phyloP scores from a whole-genome alignment of 1,284 basidiomycete species.

The Ustilago cynodontis region DNA sequence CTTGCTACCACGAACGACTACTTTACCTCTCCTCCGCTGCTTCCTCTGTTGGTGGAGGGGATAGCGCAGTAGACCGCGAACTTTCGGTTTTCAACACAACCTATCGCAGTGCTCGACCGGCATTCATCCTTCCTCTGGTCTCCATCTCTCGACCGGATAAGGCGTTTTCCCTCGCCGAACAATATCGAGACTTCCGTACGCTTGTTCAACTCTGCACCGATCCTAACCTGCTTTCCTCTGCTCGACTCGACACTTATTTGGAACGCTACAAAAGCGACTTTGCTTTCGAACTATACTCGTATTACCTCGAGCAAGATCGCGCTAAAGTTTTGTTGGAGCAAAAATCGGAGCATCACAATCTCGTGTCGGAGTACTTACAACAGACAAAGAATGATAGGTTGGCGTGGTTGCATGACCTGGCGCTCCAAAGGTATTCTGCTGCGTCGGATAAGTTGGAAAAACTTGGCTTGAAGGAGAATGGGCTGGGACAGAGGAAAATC shows the following conservation, averaged over 20 bases:
- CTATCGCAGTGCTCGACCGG: conserved; percentile 79
- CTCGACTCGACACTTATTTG: conserved; percentile 77
- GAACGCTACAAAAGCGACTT: conserved; percentile 85
- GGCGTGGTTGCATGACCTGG: conserved; percentile 91
- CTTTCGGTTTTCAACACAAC: conserved; percentile 76
- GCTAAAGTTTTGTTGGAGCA: conserved; percentile 81
- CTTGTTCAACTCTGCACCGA: conserved; percentile 85
- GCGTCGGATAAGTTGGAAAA: conserved; percentile 77
- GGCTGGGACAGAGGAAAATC: conserved; percentile 74
- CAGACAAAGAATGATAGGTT: conserved; percentile 75
- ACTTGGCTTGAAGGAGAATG: conserved; percentile 75
- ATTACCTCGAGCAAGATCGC: conserved; percentile 75
- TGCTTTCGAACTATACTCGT: conserved; percentile 86
- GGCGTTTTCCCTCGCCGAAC: conserved; percentile 85
- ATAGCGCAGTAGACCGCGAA: conserved; percentile 71
- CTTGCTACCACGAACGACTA: conserved; percentile 70
- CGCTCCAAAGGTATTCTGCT: conserved; percentile 77
- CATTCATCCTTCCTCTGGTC: conserved; percentile 81
- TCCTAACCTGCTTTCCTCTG: conserved; percentile 55
- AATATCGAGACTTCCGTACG: conserved; percentile 84
- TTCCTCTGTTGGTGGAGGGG: neutral
- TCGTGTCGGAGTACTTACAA: conserved; percentile 82
- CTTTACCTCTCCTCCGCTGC: conserved; percentile 64
- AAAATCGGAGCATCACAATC: conserved; percentile 75
- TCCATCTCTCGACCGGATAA: conserved; percentile 77